Evolutionary conservation across 768 basidiomycete species (phyloP), one percentile per base, ranked within the genome.

Genomic region (Chiua virens): DNA sequence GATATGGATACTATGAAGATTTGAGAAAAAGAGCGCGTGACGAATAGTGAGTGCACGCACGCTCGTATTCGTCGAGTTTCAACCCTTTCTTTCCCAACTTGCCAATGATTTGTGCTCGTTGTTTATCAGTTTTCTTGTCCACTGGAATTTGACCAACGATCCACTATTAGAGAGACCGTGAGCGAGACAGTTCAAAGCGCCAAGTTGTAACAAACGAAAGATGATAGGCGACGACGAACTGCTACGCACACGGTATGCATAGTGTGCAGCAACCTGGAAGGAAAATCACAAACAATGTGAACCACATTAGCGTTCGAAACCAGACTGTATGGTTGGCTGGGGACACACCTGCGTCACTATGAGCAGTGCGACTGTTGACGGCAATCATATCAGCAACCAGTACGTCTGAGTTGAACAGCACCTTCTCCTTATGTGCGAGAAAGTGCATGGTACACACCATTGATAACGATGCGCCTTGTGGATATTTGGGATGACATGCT

Each of bases 1-100:
- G 96, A 92, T 50, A 98, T 92, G 37, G 85, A 85, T 51, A 83
- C 89, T 90, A 54, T 3, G 50, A 22, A 8, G 9, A 56, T 57
- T 22, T 27, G 45, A 30, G 47, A 45, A 23, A 42, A 35, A 1
- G 3, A 21, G 17, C 10, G 15, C 13, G 18, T 9, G 22, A 15
- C 9, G 34, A 15, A 27, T 13, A 15, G 8, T 13, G 4, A 41
- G 21, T 14, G 14, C 25, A 68, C 86, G 55, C 67, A 92, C 91
- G 73, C 75, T 99, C 96, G 64, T 98, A 91, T 69, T 98, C 95
- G 60, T 90, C 84, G 47, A 99, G 75, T 58, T 89, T 81, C 6
- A 97, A 74, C 43, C 82, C 78, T 36, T 72, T 79, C 66, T 90
- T 86, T 4, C 88, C 88, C 17, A 90, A 68, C 46, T 80, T 82